A percentile compares a stretch with the other conserved stretches of the same genome.
These are phyloP conservation scores for Suillus luteus DNA, from an alignment of 768 basidiomycete species.

Conservation along the genomic window DNA sequence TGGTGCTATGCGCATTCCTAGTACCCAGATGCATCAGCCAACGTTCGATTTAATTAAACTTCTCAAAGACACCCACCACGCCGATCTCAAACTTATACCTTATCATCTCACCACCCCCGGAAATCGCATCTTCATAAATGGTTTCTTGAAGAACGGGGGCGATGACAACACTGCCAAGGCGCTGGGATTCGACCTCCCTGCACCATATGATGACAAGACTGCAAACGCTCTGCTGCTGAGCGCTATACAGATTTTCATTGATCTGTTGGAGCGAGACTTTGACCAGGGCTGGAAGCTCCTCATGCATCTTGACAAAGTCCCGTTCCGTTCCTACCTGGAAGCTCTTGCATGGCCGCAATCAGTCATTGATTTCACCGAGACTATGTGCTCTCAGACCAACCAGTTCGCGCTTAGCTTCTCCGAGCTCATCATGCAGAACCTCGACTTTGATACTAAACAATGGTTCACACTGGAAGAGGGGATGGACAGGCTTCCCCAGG, in stretches of 20 bases:
- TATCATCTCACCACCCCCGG: conserved; percentile 9
- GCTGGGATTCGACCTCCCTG: conserved; percentile 5
- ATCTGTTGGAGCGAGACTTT: conserved; percentile 8
- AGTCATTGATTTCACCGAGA: conserved; percentile 27
- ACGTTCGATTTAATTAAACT: conserved; percentile 9
- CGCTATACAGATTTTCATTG: conserved; percentile 3
- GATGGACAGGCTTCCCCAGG: conserved; percentile 25
- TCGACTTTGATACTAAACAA: conserved; percentile 24
- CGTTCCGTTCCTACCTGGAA: conserved; percentile 24
- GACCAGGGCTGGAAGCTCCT: conserved; percentile 17
- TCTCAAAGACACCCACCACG: conserved; percentile 10
- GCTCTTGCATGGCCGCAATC: conserved; percentile 17
- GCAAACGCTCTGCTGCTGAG: conserved; percentile 5
- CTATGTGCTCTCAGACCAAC: conserved; percentile 26
- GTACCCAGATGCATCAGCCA: conserved; percentile 14
- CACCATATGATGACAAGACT: conserved; percentile 6
- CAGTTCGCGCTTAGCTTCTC: conserved; percentile 28
- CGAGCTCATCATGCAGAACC: conserved; percentile 27
- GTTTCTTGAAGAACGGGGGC: conserved; percentile 9
- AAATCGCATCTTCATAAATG: conserved; percentile 8
- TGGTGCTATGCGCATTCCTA: conserved; percentile 22
- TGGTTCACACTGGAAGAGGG: conserved; percentile 24
- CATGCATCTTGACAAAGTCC: conserved; percentile 18
- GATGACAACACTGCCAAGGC: conserved; percentile 3
- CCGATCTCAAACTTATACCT: conserved; percentile 9